Percentiles rank a stretch among this genome's conserved stretches.
phyloP scores from a whole-genome alignment of 2,329 filamentous ascomycete species.

The Phoma sp. region DNA sequence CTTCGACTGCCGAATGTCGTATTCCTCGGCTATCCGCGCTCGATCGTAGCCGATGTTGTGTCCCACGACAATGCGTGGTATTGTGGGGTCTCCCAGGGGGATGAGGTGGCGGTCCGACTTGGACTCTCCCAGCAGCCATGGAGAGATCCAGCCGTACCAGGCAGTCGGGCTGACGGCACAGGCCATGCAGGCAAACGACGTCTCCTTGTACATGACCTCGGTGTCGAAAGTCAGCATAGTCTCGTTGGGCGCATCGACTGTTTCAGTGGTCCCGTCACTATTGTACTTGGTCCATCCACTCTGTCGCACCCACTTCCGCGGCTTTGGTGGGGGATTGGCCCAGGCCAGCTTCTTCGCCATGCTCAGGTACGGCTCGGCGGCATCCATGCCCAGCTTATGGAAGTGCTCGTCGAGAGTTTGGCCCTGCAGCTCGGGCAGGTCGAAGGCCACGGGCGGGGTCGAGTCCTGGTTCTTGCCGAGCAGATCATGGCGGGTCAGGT shows the following conservation, averaged over 20 bases:
- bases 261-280: slow-evolving; percentile 72
- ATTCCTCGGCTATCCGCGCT: slow-evolving; percentile 87
- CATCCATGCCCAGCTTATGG: slow-evolving; percentile 81
- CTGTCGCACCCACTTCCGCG: slow-evolving; percentile 73
- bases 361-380: slow-evolving; percentile 81
- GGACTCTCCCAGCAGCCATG: slow-evolving; percentile 88
- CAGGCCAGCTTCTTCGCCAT: slow-evolving; percentile 76
- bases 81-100: slow-evolving; percentile 77
- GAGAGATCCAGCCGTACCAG: slow-evolving; percentile 98
- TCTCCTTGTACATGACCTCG: slow-evolving; percentile 95
- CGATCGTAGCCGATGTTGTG: slow-evolving; percentile 97
- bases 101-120: slow-evolving; percentile 79
- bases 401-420: slow-evolving; percentile 92
- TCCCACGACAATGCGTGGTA: slow-evolving; percentile 80
- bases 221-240: slow-evolving; percentile 90
- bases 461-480: slow-evolving; percentile 88
- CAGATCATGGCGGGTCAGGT: slow-evolving; percentile 83
- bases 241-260: slow-evolving; percentile 78
- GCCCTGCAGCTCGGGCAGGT: slow-evolving; percentile 81
- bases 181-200: slow-evolving; percentile 93
- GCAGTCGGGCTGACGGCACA: slow-evolving; percentile 87
- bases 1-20: slow-evolving; percentile 78
- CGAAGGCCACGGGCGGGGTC: slow-evolving; percentile 76
- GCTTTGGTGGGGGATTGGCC: slow-evolving; percentile 63
- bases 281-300: slow-evolving; percentile 97